Percentiles rank a stretch among this genome's conserved stretches.
Conservation (phyloP, 805 yeast species). For the Wickerhamia fluorescens region DNA sequence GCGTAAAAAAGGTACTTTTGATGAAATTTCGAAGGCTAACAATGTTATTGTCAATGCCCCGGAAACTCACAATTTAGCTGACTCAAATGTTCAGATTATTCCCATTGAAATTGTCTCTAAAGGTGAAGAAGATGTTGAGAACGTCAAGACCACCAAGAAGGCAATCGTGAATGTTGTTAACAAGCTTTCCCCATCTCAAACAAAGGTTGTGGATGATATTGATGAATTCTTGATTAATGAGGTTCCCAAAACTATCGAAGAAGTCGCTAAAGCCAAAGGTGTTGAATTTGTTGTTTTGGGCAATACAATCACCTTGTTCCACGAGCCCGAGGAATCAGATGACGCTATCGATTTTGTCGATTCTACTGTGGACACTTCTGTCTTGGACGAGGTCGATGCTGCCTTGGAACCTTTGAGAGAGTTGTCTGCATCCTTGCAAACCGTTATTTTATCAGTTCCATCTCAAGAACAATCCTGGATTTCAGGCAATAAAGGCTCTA, state of each 20-base stretch:
- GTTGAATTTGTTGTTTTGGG: constrained; percentile 59
- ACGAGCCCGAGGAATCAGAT: constrained; percentile 36
- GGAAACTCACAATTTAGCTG: constrained; percentile 30
- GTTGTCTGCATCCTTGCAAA: constrained; percentile 45
- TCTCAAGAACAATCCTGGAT: constrained; percentile 40
- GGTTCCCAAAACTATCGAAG: constrained; percentile 35
- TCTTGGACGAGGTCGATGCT: constrained; percentile 47
- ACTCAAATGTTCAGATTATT: constrained; percentile 35
- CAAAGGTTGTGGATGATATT: constrained; percentile 54
- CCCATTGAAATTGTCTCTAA: constrained; percentile 56
- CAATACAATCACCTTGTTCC: constrained; percentile 46
- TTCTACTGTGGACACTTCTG: constrained; percentile 35
- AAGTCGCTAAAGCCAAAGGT: constrained; percentile 37
- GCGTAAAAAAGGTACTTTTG: constrained; percentile 41
- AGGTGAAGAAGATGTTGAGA: constrained; percentile 34
- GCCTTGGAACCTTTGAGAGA: constrained; percentile 54
- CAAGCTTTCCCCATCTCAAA: constrained; percentile 58
- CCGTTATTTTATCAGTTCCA: constrained; percentile 46
- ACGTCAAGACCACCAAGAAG: constrained; percentile 57
- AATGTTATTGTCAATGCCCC: constrained; percentile 36
- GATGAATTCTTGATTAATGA: constrained; percentile 51
- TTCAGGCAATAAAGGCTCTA: constrained; percentile 54
- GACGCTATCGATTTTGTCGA: constrained; percentile 48
- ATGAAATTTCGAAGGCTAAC: constrained; percentile 29
- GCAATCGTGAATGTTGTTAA: constrained; percentile 70